phyloP scores from a whole-genome alignment of 257 asterid genomes.

The Fraxinus anomala region DNA sequence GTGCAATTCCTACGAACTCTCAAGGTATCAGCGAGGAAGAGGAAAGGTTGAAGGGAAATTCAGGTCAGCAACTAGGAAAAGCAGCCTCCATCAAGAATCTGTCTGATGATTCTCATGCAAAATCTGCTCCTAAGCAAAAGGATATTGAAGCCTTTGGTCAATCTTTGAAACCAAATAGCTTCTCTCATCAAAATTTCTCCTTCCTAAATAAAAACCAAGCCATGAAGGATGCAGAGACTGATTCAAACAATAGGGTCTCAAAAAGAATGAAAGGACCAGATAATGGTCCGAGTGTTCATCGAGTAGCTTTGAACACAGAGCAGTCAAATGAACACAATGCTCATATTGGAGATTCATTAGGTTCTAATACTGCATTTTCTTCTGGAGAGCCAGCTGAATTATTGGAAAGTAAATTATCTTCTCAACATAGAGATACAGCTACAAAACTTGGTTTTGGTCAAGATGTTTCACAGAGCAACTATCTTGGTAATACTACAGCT shows the following conservation, averaged over 20 bases:
- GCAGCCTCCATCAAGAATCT: conserved; percentile 39
- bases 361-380: conserved; percentile 36
- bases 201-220: conserved; percentile 56
- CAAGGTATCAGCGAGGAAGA: conserved; percentile 43
- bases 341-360: conserved; percentile 41
- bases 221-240: conserved; percentile 48
- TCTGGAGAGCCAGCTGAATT: conserved; percentile 46
- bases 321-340: conserved; percentile 46
- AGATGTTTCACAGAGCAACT: conserved; percentile 35
- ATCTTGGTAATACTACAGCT: conserved; percentile 25
- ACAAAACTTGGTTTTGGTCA: conserved; percentile 33
- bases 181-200: conserved; percentile 50
- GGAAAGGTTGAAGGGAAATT: conserved; percentile 40
- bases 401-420: conserved; percentile 37
- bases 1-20: conserved; percentile 40
- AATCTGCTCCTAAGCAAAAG: conserved; percentile 55
- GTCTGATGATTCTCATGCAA: conserved; percentile 59
- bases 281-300: conserved; percentile 37
- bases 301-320: conserved; percentile 33
- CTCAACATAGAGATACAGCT: conserved; percentile 47
- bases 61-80: conserved; percentile 41
- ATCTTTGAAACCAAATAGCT: conserved; percentile 64
- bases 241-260: conserved; percentile 54
- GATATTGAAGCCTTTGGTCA: conserved; percentile 85
- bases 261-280: conserved; percentile 67